Base-by-base conservation (phyloP, 2,329 filamentous ascomycete genomes). In the Lasiodiplodia sp. region DNA sequence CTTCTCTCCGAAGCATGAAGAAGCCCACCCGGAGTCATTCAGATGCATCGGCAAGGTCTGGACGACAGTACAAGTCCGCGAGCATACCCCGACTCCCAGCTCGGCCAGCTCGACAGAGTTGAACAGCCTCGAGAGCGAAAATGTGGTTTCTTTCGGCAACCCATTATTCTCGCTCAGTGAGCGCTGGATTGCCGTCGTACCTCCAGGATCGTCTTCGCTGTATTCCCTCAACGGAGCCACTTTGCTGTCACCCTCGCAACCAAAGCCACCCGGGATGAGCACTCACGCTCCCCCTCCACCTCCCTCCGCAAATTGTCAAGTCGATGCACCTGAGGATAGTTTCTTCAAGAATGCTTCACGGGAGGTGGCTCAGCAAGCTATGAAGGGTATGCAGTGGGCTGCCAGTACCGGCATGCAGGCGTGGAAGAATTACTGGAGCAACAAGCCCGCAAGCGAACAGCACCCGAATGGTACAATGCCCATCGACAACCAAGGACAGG, bases 11-110 rank as follows among this genome's bases (percentile, higher is more conserved):
- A 72, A 72, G 8, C 49, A 67, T 23, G 69, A 74, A 12, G 66
- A 71, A 8, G 69, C 72, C 11, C 70, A 73, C 2, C 69, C 73
- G 28, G 71, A 69, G 55, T 38, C 64, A 10, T 91, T 88, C 75
- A 83, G 84, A 69, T 97, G 94, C 74, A 84, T 96, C 67, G 94
- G 91, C 23, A 99, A 99, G 81, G 83, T 96, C 21, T 99, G 96
- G 96, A 97, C 96, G 0, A 90, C 90, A 55, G 83, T 97, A 34
- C 92, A 96, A 75, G 87, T 74, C 34, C 76, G 78, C 38, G 76
- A 80, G 66, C 74, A 76, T n/a, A 72, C 69, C 3, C 68, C 72
- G 12, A 76, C 75, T n/a, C 78, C 77, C 1, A 77, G 75, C 63
- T 72, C 76, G 1, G 79, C 79, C 2, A 80, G 76, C 66, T 76